These are phyloP conservation scores for Podospora appendiculata DNA, from an alignment of 495 filamentous ascomycete species.

Conservation along the genomic window DNA sequence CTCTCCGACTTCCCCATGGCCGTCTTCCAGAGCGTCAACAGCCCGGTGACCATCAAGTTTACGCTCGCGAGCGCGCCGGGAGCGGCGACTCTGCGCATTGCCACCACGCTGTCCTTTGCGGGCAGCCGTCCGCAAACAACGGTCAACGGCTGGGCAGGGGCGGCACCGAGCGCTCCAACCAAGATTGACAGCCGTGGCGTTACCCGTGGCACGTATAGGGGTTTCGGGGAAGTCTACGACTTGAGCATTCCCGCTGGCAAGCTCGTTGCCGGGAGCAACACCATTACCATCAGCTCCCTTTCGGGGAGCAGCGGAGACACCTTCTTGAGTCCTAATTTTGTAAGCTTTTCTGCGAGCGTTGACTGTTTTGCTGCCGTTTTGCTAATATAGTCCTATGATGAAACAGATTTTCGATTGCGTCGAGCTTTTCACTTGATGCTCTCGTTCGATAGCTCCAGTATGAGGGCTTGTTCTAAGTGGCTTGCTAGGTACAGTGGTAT, in stretches of 20 bases:
- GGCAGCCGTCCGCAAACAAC: conserved; percentile 41
- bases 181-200: conserved; percentile 60
- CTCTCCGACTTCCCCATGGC: conserved; percentile 57
- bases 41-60: conserved; percentile 54
- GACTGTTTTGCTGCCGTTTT: not conserved
- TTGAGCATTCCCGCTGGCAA: conserved; percentile 46
- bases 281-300: conserved; percentile 51
- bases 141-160: conserved; percentile 44
- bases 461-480: no score
- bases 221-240: conserved; percentile 54
- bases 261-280: conserved; percentile 52
- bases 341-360: conserved; percentile 26
- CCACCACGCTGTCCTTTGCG: conserved; percentile 55
- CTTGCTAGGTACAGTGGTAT: no score
- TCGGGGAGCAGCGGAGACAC: conserved; percentile 49
- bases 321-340: conserved; percentile 54
- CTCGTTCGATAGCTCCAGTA: no score
- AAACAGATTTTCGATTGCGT: conserved; percentile 44
- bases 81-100: conserved; percentile 51
- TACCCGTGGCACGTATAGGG: conserved; percentile 56
- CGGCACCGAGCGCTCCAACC: conserved; percentile 45
- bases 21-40: conserved; percentile 54
- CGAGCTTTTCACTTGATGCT: not conserved
- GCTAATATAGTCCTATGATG: not conserved
- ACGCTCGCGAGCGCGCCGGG: conserved; percentile 42